A percentile compares a stretch with the other conserved stretches of the same genome.
Evolutionary conservation across 208 protist species (phyloP).

Genomic region (Leishmania major): DNA sequence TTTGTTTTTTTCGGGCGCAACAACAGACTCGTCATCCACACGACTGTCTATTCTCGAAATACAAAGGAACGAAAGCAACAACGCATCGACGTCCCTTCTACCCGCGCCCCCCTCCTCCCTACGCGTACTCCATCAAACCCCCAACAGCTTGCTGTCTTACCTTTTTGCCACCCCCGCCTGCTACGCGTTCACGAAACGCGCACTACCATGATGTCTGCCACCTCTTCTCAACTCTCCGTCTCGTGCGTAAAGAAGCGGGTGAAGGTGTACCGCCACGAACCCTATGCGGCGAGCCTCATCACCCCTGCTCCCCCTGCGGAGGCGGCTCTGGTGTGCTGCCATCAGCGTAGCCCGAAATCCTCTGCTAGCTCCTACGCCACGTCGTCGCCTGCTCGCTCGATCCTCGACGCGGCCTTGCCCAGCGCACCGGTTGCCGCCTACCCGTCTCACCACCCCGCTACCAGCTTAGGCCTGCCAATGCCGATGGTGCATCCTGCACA

Average conservation of each 20-base stretch:
- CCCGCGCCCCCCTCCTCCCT: too few relatives aligned
- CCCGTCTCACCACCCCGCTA: background rate
- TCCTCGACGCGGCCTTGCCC: constrained; percentile 10
- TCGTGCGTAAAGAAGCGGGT: background rate
- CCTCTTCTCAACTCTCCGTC: constrained; percentile 18
- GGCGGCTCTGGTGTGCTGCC: constrained; percentile 20
- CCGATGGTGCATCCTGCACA: constrained; percentile 19
- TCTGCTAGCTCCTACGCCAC: constrained; percentile 9
- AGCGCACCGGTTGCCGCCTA: background rate
- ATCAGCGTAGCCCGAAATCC: constrained; percentile 14
- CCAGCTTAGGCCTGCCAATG: background rate
- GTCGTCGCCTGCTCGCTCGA: constrained; percentile 15
- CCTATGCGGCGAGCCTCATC: constrained; percentile 57
- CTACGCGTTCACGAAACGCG: background rate
- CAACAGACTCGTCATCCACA: background rate
- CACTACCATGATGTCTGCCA: constrained; percentile 16
- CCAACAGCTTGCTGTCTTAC: background rate
- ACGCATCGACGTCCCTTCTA: background rate
- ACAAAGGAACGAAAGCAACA: background rate
- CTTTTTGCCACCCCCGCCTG: background rate
- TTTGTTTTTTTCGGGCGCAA: background rate
- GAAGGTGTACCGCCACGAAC: constrained; percentile 64
- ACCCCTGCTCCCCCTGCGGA: constrained; percentile 23
- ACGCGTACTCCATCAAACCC: background rate
- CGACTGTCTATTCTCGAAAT: background rate